phyloP scores from a whole-genome alignment of 495 filamentous ascomycete species.

The Hypoxylon perforatum region DNA sequence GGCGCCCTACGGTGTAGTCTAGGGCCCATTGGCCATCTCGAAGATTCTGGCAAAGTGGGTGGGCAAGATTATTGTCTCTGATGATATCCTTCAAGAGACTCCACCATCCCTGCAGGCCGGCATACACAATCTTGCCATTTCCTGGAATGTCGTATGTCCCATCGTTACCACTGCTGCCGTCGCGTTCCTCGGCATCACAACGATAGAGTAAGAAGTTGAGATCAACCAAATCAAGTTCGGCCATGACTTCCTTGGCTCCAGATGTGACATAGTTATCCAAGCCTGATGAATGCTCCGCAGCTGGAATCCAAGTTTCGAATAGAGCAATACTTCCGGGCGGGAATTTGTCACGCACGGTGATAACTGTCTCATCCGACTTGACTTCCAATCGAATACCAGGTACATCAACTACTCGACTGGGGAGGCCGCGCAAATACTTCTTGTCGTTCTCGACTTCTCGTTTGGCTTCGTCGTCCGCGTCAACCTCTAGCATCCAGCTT shows the following conservation, averaged over 20 bases:
- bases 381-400: slow-evolving; percentile 75
- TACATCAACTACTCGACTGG: slow-evolving; percentile 80
- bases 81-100: slow-evolving; percentile 88
- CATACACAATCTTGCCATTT: slow-evolving; percentile 87
- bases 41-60: slow-evolving; percentile 91
- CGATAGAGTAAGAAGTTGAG: slow-evolving; percentile 93
- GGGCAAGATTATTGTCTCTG: slow-evolving; percentile 88
- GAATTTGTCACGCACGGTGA: slow-evolving; percentile 83
- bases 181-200: slow-evolving; percentile 91
- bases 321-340: slow-evolving; percentile 93
- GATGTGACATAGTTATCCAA: slow-evolving; percentile 85
- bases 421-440: slow-evolving; percentile 78
- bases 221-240: slow-evolving; percentile 76
- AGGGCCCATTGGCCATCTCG: slow-evolving; percentile 94
- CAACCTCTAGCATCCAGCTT: slow-evolving; percentile 88
- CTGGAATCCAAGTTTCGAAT: slow-evolving; percentile 94
- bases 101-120: slow-evolving; percentile 99
- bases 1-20: slow-evolving; percentile 82
- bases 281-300: slow-evolving; percentile 79
- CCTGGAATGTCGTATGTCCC: slow-evolving; percentile 89
- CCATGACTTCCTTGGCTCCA: slow-evolving; percentile 83
- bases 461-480: slow-evolving; percentile 72
- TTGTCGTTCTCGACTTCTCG: slow-evolving; percentile 73
- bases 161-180: slow-evolving; percentile 80
- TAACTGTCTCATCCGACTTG: slow-evolving; percentile 74